These are phyloP conservation scores for Adansonia gregorii DNA, from an alignment of 441 rosid species.

Conservation along the genomic window DNA sequence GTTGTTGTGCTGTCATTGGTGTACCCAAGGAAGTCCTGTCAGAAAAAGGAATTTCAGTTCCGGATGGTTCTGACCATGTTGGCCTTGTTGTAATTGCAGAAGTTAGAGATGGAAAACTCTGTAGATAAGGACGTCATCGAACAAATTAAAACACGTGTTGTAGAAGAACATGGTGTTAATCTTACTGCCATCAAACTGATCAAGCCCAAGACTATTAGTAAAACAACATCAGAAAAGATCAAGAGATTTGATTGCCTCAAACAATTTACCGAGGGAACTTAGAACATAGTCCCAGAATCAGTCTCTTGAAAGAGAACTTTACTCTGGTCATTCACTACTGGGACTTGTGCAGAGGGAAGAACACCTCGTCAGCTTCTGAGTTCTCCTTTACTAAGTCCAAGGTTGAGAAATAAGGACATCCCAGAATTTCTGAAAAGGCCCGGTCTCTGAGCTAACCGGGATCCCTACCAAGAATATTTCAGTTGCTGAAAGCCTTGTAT, in stretches of 20 bases:
- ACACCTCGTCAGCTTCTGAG: constrained; percentile 44
- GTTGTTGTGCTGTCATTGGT: constrained; percentile 75
- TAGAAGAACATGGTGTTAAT: constrained; percentile 66
- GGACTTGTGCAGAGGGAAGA: constrained; percentile 53
- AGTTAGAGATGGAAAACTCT: constrained; percentile 56
- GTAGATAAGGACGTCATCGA: constrained; percentile 47
- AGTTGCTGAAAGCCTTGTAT: constrained; percentile 53
- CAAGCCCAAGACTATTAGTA: constrained; percentile 67
- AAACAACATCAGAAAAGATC: constrained; percentile 75
- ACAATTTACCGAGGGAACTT: constrained; percentile 59
- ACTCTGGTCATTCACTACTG: constrained; percentile 54
- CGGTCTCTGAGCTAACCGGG: too few species aligned
- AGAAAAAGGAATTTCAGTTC: constrained; percentile 57
- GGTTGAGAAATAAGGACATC: constrained; percentile 46
- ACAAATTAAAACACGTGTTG: constrained; percentile 46
- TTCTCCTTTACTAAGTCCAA: constrained; percentile 35
- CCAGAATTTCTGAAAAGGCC: constrained; percentile 46
- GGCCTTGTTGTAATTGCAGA: constrained; percentile 78
- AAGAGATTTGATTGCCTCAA: constrained; percentile 81
- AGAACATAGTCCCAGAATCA: constrained; percentile 49
- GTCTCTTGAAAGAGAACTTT: constrained; percentile 38
- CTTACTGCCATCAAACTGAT: constrained; percentile 61
- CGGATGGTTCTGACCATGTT: constrained; percentile 63
- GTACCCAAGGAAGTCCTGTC: constrained; percentile 68
- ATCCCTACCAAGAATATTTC: constrained; percentile 44